phyloP scores from a whole-genome alignment of 495 filamentous ascomycete species.

The Pseudomonodictys pantanalensis region DNA sequence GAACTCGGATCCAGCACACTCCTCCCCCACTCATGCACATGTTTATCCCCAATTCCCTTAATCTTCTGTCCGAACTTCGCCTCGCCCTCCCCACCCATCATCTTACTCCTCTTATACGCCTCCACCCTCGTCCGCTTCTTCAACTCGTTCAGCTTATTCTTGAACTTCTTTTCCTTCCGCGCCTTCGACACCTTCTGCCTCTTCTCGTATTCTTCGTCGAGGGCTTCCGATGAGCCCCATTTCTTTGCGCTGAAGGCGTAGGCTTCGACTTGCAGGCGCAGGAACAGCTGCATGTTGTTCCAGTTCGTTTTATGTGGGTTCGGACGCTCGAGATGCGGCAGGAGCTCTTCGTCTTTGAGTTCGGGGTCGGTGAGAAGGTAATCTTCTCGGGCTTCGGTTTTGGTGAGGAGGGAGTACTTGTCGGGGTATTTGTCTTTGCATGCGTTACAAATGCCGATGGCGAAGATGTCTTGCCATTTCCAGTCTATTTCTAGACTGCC shows the following conservation, averaged over 20 bases:
- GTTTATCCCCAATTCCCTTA: slow-evolving; percentile 55
- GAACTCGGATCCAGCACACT: slow-evolving; percentile 72
- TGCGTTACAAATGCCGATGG: slow-evolving; percentile 62
- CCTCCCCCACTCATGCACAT: slow-evolving; percentile 91
- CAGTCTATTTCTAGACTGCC: slow-evolving; percentile 82
- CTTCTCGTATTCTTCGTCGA: slow-evolving; percentile 87
- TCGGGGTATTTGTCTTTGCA: slow-evolving; percentile 90
- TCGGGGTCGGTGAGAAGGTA: slow-evolving; percentile 94
- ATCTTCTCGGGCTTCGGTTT: slow-evolving; percentile 93
- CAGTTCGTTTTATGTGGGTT: slow-evolving; percentile 95
- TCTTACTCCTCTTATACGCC: slow-evolving; percentile 66
- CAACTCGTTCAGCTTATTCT: slow-evolving; percentile 77
- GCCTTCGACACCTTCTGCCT: slow-evolving; percentile 79
- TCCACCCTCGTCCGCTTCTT: slow-evolving; percentile 94
- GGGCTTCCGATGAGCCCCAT: slow-evolving; percentile 79
- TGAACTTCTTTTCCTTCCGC: slow-evolving; percentile 88
- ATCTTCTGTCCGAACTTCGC: slow-evolving; percentile 72
- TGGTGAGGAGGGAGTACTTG: slow-evolving; percentile 89
- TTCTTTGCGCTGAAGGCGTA: slow-evolving; percentile 78
- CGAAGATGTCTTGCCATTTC: slow-evolving; percentile 83
- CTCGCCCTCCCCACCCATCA: slow-evolving; percentile 51
- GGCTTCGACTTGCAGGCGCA: slow-evolving; percentile 90
- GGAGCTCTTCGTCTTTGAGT: slow-evolving; percentile 75
- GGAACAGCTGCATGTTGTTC: slow-evolving; percentile 97
- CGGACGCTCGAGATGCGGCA: slow-evolving; percentile 82